These are phyloP conservation scores for Termitomyces titanicus DNA, from an alignment of 768 basidiomycete species.

Conservation along the genomic window DNA sequence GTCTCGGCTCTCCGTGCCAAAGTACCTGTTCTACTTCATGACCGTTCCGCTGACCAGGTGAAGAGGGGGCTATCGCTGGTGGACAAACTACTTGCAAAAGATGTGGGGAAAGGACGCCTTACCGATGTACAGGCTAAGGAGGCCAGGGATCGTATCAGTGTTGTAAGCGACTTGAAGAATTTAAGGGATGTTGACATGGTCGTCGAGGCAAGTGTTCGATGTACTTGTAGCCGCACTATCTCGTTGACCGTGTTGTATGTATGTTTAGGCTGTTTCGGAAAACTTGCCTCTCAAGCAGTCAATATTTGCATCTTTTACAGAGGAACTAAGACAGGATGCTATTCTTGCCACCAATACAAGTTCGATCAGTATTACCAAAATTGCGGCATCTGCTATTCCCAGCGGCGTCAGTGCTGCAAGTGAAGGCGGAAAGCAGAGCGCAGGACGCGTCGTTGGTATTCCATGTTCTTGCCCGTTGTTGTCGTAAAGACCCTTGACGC, in stretches of 20 bases:
- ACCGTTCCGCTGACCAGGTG: conserved; percentile 73
- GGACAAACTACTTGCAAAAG: conserved; percentile 85
- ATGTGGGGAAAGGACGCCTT: conserved; percentile 80
- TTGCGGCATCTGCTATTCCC: conserved; percentile 76
- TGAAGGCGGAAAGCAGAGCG: conserved; percentile 56
- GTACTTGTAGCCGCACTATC: background rate
- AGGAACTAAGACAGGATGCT: conserved; percentile 62
- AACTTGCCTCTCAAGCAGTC: conserved; percentile 70
- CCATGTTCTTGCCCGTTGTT: background rate
- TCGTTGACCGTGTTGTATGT: background rate
- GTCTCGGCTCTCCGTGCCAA: conserved; percentile 84
- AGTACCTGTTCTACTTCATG: conserved; percentile 83
- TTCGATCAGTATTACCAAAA: conserved; percentile 92
- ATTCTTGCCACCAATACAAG: conserved; percentile 94
- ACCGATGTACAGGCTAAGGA: conserved; percentile 67
- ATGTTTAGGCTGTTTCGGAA: conserved; percentile 79
- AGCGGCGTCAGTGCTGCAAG: conserved; percentile 54
- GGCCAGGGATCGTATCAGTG: conserved; percentile 60
- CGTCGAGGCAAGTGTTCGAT: conserved; percentile 62
- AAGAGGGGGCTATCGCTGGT: conserved; percentile 67
- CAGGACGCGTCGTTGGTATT: conserved; percentile 81
- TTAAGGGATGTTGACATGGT: conserved; percentile 87
- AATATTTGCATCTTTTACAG: conserved; percentile 71
- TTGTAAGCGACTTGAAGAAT: conserved; percentile 54
- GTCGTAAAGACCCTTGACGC: background rate